Conservation (phyloP, 2,329 filamentous ascomycete species). For the Sarocladium kiliense region DNA sequence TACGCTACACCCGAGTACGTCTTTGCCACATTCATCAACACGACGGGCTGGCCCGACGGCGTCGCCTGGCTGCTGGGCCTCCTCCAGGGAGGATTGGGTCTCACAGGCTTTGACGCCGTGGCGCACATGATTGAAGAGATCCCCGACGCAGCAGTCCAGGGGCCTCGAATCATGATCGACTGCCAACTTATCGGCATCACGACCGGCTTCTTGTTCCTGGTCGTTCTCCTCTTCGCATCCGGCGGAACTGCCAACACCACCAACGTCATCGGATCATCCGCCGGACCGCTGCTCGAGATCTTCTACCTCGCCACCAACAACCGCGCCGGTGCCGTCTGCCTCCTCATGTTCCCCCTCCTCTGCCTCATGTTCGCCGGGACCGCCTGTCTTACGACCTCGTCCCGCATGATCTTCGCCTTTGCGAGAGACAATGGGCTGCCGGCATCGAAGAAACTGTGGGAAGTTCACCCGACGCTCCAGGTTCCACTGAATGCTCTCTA, state of each 20-base stretch:
- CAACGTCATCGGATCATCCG: conserved; percentile 47
- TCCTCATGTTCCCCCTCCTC: conserved; percentile 63
- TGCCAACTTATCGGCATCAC: conserved; percentile 46
- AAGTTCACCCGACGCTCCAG: conserved; percentile 54
- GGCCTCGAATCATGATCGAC: conserved; percentile 36
- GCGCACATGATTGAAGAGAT: conserved; percentile 43
- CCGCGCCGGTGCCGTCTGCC: conserved; percentile 55
- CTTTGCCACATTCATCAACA: conserved; percentile 38
- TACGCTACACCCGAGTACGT: conserved; percentile 29
- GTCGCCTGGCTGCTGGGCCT: conserved; percentile 42
- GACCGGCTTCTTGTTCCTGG: conserved; percentile 58
- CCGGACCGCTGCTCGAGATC: conserved; percentile 57
- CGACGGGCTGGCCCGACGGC: conserved; percentile 39
- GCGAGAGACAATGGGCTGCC: conserved; percentile 61
- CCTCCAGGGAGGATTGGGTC: conserved; percentile 30
- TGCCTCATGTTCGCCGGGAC: conserved; percentile 61
- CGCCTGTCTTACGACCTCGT: conserved; percentile 60
- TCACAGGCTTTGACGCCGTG: conserved; percentile 38
- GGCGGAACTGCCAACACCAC: conserved; percentile 40
- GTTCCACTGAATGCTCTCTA: conserved; percentile 63
- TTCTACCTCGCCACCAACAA: conserved; percentile 57
- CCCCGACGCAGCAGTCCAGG: conserved; percentile 26
- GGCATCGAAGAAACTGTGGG: conserved; percentile 52
- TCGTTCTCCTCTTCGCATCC: conserved; percentile 59
- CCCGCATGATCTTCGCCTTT: conserved; percentile 64